Conservation (phyloP, 1,139 yeast species). For the Meyerozyma sp. region DNA sequence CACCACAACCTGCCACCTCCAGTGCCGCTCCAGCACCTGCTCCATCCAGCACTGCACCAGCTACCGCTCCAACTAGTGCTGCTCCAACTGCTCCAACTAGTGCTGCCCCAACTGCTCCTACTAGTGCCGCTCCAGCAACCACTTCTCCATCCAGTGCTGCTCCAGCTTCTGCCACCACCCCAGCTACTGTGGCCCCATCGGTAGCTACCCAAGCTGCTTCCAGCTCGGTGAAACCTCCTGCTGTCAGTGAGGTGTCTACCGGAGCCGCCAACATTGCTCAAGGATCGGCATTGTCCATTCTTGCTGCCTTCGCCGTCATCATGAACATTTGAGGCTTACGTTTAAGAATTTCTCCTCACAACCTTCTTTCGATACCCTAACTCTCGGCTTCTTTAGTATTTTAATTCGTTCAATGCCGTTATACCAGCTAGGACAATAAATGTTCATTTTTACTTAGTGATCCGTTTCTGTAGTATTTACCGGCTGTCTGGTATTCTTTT, state of each 20-base stretch:
- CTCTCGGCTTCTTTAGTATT: background rate
- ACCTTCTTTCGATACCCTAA: background rate
- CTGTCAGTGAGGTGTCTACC: background rate
- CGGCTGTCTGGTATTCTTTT: slow-evolving; percentile 58
- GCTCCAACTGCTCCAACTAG: slow-evolving; percentile 8
- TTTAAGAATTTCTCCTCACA: background rate
- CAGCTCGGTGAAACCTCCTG: background rate
- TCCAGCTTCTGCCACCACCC: slow-evolving; percentile 4
- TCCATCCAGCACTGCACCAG: slow-evolving; percentile 5
- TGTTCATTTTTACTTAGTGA: slow-evolving; percentile 1
- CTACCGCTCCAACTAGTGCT: slow-evolving; percentile 10
- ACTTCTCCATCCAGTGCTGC: slow-evolving; percentile 1
- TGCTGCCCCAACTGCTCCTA: slow-evolving; percentile 14
- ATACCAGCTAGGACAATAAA: background rate
- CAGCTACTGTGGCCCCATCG: slow-evolving; percentile 1
- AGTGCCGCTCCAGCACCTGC: slow-evolving; percentile 9
- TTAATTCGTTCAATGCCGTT: background rate
- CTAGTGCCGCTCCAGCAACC: slow-evolving; percentile 5
- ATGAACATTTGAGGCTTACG: background rate
- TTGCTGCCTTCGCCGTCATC: background rate
- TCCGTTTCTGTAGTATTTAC: slow-evolving; percentile 12
- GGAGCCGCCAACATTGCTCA: background rate
- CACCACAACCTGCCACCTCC: slow-evolving; percentile 1
- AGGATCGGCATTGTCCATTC: background rate
- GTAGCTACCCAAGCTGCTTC: background rate